Base-by-base conservation (phyloP, 495 filamentous ascomycete genomes). In the Podospora pseudoanserina region DNA sequence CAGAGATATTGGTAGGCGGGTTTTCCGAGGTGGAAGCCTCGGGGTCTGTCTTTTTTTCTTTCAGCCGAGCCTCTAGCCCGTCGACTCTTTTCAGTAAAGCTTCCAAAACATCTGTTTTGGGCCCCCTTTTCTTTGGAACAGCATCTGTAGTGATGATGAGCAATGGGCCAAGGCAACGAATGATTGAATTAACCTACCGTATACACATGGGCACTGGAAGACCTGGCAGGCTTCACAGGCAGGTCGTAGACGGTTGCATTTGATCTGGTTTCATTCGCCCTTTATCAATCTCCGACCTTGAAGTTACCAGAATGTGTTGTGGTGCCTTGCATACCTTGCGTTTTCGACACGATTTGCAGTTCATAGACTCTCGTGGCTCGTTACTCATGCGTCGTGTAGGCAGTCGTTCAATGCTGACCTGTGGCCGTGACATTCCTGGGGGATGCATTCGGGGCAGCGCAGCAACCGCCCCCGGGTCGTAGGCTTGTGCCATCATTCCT, bases 271-370 rank as follows among this genome's bases (percentile, higher is more conserved):
- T 44, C 57, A 26, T 49, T 23, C 53, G 58, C 57, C 55, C n/a
- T 65, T 76, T 65, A 74, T 71, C 26, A 13, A 11, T 44, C 16
- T 15, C 54, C 5, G 26, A 9, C 3, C 62, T 64, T 32, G 4
- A 27, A 49, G 39, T 49, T 13, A 9, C 39, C 15, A 16, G 39
- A 49, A 16, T 49, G 39, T 49, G 39, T 3, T 1, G 2, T 49
- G 39, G 2, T 26, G 13, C 16, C 1, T 15, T 23, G 4, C 63
- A 65, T 76, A 92, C 91, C 84, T 96, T 96, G 74, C 92, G 85
- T 77, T 94, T 96, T 70, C 92, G 88, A 82, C 92, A 96, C 26
- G 90, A 93, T 76, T 96, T 94, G 86, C 92, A 96, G 78, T 96
- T 96, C 92, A 96, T 96, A 20, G 91, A 89, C 81, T 94, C 91